Base-by-base conservation (phyloP, 2,329 filamentous ascomycete species). In the Ilyonectria destructans region DNA sequence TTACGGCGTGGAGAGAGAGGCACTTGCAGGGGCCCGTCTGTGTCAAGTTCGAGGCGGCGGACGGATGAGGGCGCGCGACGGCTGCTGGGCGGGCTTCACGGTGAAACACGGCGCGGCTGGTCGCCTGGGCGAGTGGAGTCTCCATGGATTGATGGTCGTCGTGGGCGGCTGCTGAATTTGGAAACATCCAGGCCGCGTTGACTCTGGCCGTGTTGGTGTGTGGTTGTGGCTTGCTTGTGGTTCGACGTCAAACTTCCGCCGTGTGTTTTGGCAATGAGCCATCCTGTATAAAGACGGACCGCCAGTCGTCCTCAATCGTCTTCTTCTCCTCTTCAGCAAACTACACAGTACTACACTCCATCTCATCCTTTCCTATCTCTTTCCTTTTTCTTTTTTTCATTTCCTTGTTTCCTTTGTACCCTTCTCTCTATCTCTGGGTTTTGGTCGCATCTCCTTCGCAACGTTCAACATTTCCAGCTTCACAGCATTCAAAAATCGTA, bases 121-220 rank as follows among this genome's bases (percentile, higher is more conserved):
- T n/a, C 52, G 49, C 33, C 45, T 40, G 51, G 2, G 17, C 40
- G 15, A 31, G 31, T 54, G 51, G 49, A 33, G 49, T 13, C 17
- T n/a, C 17, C 21, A 51, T 43, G 40, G 40, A 43, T 43, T n/a
- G 1, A 17, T n/a, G 23, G 48, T 31, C 48, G 23, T 8, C 26
- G 23, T 57, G 52, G 64, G 74, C 72, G 73, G 73, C 61, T 77
- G 72, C 73, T 77, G 72, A 63, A 71, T 68, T 66, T 75, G 71
- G 72, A 72, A 77, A 69, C 66, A 66, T 57, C 37, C 45, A 19
- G 59, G 56, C 40, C 49, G 52, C 48, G 43, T 48, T 35, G 12
- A 52, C 5, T 54, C 52, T 66, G 64, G 43, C 49, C 35, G 23
- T 57, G 45, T 58, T 45, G 51, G 45, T 49, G 52, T 23, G 37